Base-by-base conservation (phyloP, 1,139 yeast genomes). In the Blastobotrys proliferans region DNA sequence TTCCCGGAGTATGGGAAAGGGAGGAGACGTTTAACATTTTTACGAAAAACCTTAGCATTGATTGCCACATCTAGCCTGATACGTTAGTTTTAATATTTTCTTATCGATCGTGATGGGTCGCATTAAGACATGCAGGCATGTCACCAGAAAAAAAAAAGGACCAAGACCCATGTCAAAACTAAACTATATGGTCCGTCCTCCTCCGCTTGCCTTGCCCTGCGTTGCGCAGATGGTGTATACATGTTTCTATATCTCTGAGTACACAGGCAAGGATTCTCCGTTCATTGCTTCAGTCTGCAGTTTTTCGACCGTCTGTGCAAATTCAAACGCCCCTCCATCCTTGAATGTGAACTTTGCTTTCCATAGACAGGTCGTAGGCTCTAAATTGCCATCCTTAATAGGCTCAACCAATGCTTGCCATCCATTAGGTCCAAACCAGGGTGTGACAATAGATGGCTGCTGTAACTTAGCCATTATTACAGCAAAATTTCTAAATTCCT, bases 351-450 rank as follows among this genome's bases (percentile, higher is more conserved):
- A 37, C 9, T 35, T 29, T 14, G 60, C 44, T 2, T 49, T 46
- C 63, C 65, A 62, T 25, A 45, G 21, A 24, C 37, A 43, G 11
- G 44, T 45, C 9, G 29, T 38, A 1, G 62, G 62, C 35, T 59
- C 63, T 6, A 60, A 38, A 1, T 57, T 52, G 1, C 55, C 49
- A 13, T 43, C 47, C 2, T 33, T 19, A 8, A 47, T 43, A 11
- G 62, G 55, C 30, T 47, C 37, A 6, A 54, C 41, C 10, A 40
- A 47, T 11, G 54, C 47, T 6, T 52, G 55, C 63, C 65, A 62
- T 18, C 54, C 51, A 41, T 64, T 59, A 21, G 68, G 66, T 8
- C 68, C 68, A 32, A 63, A 52, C 66, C 66, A 63, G 6, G 68
- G 68, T 51, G 61, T 64, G 3, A 53, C 49, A 16, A 63, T 39